phyloP scores from a whole-genome alignment of 805 yeast species.

The Pachysolen tannophilus region DNA sequence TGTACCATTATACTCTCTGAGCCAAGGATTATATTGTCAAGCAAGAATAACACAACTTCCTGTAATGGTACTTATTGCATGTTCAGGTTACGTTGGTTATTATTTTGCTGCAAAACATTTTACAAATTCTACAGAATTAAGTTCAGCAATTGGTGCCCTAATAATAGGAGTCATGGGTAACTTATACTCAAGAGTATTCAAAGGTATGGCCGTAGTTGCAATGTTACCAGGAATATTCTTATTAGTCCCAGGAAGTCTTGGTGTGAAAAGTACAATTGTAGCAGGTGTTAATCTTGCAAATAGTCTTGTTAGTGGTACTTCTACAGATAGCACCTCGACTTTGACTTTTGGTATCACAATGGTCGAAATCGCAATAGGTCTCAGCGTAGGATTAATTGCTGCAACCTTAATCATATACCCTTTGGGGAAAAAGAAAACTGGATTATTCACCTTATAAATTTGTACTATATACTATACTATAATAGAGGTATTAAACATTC shows the following conservation, averaged over 20 bases:
- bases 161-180: constrained; percentile 76
- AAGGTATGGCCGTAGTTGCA: constrained; percentile 82
- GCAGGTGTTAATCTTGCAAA: constrained; percentile 67
- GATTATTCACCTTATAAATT: constrained; percentile 56
- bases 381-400: constrained; percentile 79
- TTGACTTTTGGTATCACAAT: constrained; percentile 60
- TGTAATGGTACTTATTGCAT: constrained; percentile 59
- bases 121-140: constrained; percentile 58
- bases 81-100: constrained; percentile 64
- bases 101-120: constrained; percentile 65
- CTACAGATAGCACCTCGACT: constrained; percentile 16
- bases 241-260: constrained; percentile 81
- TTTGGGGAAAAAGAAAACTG: constrained; percentile 72
- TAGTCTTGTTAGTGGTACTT: constrained; percentile 34
- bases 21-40: constrained; percentile 52
- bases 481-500: too few species aligned
- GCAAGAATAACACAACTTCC: constrained; percentile 67
- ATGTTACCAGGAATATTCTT: constrained; percentile 85
- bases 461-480: too few species aligned
- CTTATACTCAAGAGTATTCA: constrained; percentile 68
- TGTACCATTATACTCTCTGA: constrained; percentile 62
- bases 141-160: constrained; percentile 75
- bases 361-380: constrained; percentile 81
- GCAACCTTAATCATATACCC: constrained; percentile 81
- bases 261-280: constrained; percentile 65